Evolutionary conservation across 116 monocot species (phyloP).

Genomic region (Iris pallida): DNA sequence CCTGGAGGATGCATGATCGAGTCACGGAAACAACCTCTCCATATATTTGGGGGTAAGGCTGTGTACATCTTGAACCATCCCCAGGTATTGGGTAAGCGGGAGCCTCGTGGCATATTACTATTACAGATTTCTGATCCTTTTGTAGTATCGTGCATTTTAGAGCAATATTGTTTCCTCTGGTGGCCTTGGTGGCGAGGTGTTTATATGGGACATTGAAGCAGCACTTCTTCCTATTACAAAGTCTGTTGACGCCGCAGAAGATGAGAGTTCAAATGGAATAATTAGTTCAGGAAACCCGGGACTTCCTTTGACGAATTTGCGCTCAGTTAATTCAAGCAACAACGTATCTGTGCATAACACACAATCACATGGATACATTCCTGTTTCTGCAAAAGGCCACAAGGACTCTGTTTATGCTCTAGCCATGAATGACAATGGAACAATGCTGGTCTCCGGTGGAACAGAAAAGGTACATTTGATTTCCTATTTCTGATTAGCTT

Average conservation of each 20-base stretch:
- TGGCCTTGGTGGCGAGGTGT: slow-evolving; percentile 96
- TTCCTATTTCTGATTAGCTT: slow-evolving; percentile 10
- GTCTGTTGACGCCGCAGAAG: slow-evolving; percentile 58
- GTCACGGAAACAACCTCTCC: background rate
- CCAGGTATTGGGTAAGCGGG: too few relatives aligned
- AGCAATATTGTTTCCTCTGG: slow-evolving; percentile 95
- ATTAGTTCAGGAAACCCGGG: slow-evolving; percentile 51
- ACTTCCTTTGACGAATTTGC: slow-evolving; percentile 51
- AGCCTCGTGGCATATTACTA: too few relatives aligned
- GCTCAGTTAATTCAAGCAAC: slow-evolving; percentile 52
- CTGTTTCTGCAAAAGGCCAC: slow-evolving; percentile 82
- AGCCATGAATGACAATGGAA: slow-evolving; percentile 93
- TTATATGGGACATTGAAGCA: slow-evolving; percentile 98
- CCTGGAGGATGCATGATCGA: too few relatives aligned
- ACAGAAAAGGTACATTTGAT: slow-evolving; percentile 74
- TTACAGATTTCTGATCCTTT: slow-evolving; percentile 21
- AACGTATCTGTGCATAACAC: slow-evolving; percentile 43
- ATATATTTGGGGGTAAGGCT: background rate
- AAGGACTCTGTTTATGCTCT: slow-evolving; percentile 99
- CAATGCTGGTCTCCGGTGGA: slow-evolving; percentile 91
- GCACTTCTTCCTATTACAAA: slow-evolving; percentile 64
- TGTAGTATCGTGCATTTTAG: slow-evolving; percentile 55
- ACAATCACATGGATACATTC: slow-evolving; percentile 68
- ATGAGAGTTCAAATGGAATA: slow-evolving; percentile 69
- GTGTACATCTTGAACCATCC: background rate